phyloP scores from a whole-genome alignment of 192 early-diverging fungal species.

The Coemansia sp. region DNA sequence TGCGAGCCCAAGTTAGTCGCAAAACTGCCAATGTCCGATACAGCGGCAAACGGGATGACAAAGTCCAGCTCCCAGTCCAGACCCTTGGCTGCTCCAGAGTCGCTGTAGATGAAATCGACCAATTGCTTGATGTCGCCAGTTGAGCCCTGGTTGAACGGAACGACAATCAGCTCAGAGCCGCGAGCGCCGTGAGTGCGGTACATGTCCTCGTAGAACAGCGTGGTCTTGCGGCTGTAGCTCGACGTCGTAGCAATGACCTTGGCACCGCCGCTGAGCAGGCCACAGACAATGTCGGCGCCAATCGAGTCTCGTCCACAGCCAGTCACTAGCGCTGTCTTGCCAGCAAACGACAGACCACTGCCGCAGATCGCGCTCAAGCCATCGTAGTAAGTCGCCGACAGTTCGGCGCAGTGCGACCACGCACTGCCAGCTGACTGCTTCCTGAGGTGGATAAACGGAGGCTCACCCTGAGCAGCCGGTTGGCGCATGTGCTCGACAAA shows the following conservation, averaged over 20 bases:
- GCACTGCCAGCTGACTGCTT: not conserved
- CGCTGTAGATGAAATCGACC: constrained; percentile 85
- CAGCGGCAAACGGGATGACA: constrained; percentile 94
- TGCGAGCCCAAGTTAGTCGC: constrained; percentile 81
- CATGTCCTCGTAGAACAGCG: constrained; percentile 86
- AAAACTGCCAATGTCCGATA: constrained; percentile 87
- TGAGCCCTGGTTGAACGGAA: constrained; percentile 95
- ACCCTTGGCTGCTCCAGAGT: constrained; percentile 56
- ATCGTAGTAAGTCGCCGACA: constrained; percentile 78
- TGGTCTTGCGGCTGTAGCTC: constrained; percentile 77
- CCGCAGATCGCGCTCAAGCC: constrained; percentile 70
- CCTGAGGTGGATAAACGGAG: constrained; percentile 11
- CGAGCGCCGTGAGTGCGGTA: constrained; percentile 90
- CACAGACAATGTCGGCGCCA: constrained; percentile 85
- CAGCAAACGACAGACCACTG: constrained; percentile 82
- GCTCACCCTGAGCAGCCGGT: constrained; percentile 57
- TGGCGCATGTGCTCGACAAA: constrained; percentile 80
- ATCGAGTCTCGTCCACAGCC: constrained; percentile 91
- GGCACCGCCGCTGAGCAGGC: constrained; percentile 86
- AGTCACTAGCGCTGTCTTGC: constrained; percentile 83
- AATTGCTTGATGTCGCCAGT: constrained; percentile 77
- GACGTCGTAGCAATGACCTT: constrained; percentile 87
- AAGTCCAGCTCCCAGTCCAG: constrained; percentile 95
- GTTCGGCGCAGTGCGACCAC: constrained; percentile 69
- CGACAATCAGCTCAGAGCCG: constrained; percentile 81